Conservation (phyloP, 331 rosid species). For the Prunus yedoensis region DNA sequence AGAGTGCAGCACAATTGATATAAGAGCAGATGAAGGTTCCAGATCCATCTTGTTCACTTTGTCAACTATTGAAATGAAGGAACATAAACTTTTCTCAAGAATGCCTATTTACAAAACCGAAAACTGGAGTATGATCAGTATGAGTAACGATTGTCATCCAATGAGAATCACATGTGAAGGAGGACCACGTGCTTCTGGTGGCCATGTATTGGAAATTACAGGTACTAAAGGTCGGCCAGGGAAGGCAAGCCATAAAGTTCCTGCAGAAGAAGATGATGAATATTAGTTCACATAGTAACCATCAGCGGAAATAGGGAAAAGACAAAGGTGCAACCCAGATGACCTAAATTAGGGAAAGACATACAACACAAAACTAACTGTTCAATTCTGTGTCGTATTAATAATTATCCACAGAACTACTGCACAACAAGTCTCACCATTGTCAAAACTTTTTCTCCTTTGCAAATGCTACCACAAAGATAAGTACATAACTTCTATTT, state of each 20-base stretch:
- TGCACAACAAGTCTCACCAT: neutral
- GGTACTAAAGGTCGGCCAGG: neutral
- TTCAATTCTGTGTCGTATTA: neutral
- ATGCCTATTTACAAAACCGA: conserved; percentile 2
- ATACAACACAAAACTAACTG: neutral
- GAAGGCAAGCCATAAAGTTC: conserved; percentile 49
- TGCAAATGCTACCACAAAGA: neutral
- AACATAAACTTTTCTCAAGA: neutral
- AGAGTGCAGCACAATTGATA: neutral
- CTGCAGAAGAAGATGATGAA: conserved; percentile 37
- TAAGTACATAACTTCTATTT: neutral
- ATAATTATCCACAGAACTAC: neutral
- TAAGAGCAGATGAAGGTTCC: neutral
- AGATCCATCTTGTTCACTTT: neutral
- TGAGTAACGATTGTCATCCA: neutral
- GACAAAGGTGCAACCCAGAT: neutral
- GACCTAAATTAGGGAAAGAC: neutral
- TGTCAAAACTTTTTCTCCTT: neutral
- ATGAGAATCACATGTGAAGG: neutral
- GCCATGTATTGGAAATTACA: neutral
- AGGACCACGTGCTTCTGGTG: neutral
- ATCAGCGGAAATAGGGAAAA: neutral
- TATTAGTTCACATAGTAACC: neutral
- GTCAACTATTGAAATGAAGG: neutral
- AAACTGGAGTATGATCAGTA: neutral